phyloP scores from a whole-genome alignment of 2,329 filamentous ascomycete species.

The Sporothrix mexicana region DNA sequence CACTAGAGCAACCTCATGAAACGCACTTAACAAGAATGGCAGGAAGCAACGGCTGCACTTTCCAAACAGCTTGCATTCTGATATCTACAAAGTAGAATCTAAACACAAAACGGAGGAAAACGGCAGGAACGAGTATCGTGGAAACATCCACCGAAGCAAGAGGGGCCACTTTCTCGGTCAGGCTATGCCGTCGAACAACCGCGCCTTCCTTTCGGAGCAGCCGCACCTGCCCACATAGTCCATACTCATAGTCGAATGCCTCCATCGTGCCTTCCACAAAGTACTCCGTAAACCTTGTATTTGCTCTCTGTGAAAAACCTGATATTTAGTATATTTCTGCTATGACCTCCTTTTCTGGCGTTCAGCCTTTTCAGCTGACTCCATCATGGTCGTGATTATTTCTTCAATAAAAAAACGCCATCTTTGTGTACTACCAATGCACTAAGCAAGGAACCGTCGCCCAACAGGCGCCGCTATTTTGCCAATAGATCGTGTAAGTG shows the following conservation, averaged over 20 bases:
- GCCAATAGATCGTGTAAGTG: conserved; percentile 23
- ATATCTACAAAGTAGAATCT: neutral
- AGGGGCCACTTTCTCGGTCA: neutral
- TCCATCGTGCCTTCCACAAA: conserved; percentile 6
- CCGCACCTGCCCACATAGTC: conserved; percentile 19
- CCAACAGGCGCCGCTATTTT: conserved; percentile 19
- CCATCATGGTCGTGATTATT: neutral
- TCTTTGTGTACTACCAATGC: neutral
- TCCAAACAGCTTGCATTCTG: conserved; percentile 10
- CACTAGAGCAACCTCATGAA: conserved; percentile 19
- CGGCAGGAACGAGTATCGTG: neutral
- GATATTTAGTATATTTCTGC: neutral
- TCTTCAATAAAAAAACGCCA: conserved; percentile 5
- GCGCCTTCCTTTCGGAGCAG: conserved; percentile 12
- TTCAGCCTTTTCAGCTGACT: neutral
- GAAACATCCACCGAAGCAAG: neutral
- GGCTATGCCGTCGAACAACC: neutral
- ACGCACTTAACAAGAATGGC: neutral
- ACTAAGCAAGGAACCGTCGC: conserved; percentile 3
- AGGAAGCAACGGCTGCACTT: conserved; percentile 16
- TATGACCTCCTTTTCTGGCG: neutral
- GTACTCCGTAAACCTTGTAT: neutral
- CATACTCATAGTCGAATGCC: neutral
- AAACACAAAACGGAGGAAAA: neutral
- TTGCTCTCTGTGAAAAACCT: neutral